Base-by-base conservation (phyloP, 2,329 filamentous ascomycete genomes). In the Elsinoe batatas region DNA sequence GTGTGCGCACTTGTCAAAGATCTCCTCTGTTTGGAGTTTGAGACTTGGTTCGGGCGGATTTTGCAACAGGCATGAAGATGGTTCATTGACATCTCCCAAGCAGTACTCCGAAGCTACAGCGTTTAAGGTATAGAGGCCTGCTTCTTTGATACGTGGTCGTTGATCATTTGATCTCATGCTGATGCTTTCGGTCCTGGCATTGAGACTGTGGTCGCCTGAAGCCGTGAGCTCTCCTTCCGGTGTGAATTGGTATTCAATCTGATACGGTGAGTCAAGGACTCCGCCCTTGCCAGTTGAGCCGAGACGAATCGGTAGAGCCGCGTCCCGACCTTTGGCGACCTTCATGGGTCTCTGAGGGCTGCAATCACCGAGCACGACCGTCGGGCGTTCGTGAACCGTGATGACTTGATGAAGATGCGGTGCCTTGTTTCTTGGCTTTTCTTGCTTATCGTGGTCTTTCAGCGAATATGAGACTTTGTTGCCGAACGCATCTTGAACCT, bases 1-100 rank as follows among this genome's bases (percentile, higher is more conserved):
- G 47, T 91, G 90, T 35, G 91, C 91, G 68, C 93, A 98, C 67
- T 94, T 95, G 69, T 98, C 93, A 53, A 88, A 87, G 42, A 98
- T 90, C 59, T 90, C 85, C 63, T 95, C 87, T 5, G 83, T 78
- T 32, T 79, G 79, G 50, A 98, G 75, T 3, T 81, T 76, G 57
- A 98, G 69, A 56, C 85, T 82, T 8, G 93, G 93, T 70, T 95
- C 85, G 0, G 93, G 84, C 4, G 93, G 93, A 61, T 97, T 98
- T 61, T 94, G 78, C 54, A 98, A 75, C 57, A 95, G 77, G 68
- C 91, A 97, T n/a, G 91, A 93, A 2, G 91, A 88, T 26, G 93
- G 93, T 68, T 98, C 93, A 61, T 91, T 79, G 3, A 98, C 83
- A 63, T 97, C 91, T 44, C 93, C 93, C 33, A 82, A 77, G 66